Percentiles rank a stretch among this genome's conserved stretches.
Conservation (phyloP, 1,284 basidiomycete species). For the Heterobasidion parviporum region DNA sequence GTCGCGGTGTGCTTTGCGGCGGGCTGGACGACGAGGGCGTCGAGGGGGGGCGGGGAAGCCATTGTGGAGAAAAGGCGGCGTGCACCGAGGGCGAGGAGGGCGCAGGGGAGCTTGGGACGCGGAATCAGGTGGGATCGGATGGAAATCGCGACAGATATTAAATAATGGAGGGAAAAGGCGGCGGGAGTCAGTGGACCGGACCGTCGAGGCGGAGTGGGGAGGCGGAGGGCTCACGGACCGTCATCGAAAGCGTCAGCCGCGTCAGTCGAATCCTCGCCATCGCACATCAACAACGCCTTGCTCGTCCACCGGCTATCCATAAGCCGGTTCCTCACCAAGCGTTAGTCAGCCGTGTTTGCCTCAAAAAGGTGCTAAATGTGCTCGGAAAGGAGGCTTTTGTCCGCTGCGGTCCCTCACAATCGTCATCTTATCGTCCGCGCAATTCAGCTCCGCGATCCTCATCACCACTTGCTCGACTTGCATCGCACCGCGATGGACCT, state of each 20-base stretch:
- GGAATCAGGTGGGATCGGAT: background rate
- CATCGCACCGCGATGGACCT: background rate
- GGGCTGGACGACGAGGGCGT: conserved; percentile 46
- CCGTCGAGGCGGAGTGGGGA: too few relatives aligned
- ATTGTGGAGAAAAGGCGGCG: conserved; percentile 13
- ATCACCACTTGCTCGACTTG: background rate
- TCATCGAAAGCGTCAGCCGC: background rate
- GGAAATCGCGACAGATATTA: too few relatives aligned
- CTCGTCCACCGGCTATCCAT: too few relatives aligned
- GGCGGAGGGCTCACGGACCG: too few relatives aligned
- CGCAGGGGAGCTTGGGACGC: conserved; percentile 1
- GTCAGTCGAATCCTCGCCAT: too few relatives aligned
- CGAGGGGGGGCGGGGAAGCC: conserved; percentile 21
- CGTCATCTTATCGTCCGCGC: background rate
- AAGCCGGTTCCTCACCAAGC: too few relatives aligned
- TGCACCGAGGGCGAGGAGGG: background rate
- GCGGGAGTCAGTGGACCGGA: conserved; percentile 19
- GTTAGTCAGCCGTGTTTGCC: background rate
- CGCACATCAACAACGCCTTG: too few relatives aligned
- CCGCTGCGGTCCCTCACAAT: background rate
- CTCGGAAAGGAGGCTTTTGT: too few relatives aligned
- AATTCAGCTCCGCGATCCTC: background rate
- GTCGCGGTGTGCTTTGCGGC: conserved; percentile 71
- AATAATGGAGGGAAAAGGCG: conserved; percentile 2
- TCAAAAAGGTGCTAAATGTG: background rate